phyloP scores from a whole-genome alignment of 2,329 filamentous ascomycete species.

The Colletotrichum paranaense region DNA sequence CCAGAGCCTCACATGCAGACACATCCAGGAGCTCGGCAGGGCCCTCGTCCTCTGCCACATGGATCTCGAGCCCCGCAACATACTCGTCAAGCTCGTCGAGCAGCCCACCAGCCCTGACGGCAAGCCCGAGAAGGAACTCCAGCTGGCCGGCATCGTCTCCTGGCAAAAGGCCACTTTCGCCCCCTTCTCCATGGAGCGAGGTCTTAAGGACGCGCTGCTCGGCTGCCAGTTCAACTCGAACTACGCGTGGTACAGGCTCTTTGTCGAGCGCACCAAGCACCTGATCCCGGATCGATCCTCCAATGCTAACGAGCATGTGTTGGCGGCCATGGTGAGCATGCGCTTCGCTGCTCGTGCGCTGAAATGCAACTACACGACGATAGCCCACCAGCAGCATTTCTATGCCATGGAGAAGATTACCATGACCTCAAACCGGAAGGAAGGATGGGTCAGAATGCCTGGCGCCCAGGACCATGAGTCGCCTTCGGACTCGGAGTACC shows the following conservation, averaged over 20 bases:
- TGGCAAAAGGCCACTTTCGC: not conserved
- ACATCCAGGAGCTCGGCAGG: not conserved
- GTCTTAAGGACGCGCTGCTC: slow-evolving; percentile 5
- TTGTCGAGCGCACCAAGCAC: not conserved
- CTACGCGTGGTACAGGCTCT: not conserved
- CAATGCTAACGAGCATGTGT: not conserved
- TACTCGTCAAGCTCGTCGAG: slow-evolving; percentile 8
- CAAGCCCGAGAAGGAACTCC: not conserved
- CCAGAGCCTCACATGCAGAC: not conserved
- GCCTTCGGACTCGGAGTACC: not conserved
- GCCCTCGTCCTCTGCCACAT: slow-evolving; percentile 1
- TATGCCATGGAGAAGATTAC: not conserved
- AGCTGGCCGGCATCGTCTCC: not conserved
- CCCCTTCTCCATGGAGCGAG: slow-evolving; percentile 14
- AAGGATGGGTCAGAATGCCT: not conserved
- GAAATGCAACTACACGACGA: not conserved
- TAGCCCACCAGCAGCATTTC: not conserved
- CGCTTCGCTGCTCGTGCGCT: not conserved
- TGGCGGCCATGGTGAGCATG: not conserved
- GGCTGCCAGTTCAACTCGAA: slow-evolving; percentile 11
- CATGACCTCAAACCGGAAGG: too few relatives aligned
- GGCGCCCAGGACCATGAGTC: not conserved
- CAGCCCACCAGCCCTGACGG: not conserved
- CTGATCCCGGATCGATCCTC: not conserved
- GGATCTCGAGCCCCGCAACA: slow-evolving; percentile 16